These are phyloP conservation scores for Aspergillus fischeri DNA, from an alignment of 2,329 filamentous ascomycete genomes.

Conservation along the genomic window DNA sequence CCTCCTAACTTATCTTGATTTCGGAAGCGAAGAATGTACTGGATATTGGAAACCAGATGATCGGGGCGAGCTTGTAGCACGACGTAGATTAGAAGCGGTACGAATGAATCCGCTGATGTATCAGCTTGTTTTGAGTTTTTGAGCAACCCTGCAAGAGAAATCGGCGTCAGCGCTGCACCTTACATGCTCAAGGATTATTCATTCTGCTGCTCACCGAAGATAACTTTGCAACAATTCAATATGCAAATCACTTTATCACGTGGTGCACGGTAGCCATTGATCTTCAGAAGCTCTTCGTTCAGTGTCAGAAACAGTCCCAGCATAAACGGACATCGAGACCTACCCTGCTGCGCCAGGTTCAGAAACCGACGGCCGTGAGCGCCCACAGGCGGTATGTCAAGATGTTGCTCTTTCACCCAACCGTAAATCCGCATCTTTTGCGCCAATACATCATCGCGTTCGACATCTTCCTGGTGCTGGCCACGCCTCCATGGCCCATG, in stretches of 20 bases:
- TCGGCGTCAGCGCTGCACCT: neutral
- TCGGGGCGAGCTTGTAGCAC: constrained; percentile 92
- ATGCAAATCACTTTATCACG: constrained; percentile 98
- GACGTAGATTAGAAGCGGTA: constrained; percentile 91
- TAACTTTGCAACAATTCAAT: constrained; percentile 98
- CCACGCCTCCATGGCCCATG: constrained; percentile 81
- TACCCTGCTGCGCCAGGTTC: constrained; percentile 80
- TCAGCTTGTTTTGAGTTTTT: constrained; percentile 84
- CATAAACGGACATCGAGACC: constrained; percentile 10
- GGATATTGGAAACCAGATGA: constrained; percentile 92
- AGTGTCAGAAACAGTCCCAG: constrained; percentile 18
- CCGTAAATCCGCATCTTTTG: constrained; percentile 97
- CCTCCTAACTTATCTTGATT: constrained; percentile 96
- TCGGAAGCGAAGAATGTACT: constrained; percentile 94
- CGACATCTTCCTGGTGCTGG: constrained; percentile 97
- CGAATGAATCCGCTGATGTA: constrained; percentile 93
- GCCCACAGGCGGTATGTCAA: constrained; percentile 82
- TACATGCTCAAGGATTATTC: neutral
- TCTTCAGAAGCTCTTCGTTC: constrained; percentile 79
- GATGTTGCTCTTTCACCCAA: constrained; percentile 88
- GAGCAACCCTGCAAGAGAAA: constrained; percentile 60
- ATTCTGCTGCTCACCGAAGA: constrained; percentile 65
- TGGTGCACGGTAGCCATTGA: constrained; percentile 94
- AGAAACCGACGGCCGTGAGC: constrained; percentile 87
- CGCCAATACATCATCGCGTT: constrained; percentile 89